phyloP scores from a whole-genome alignment of 2,329 filamentous ascomycete genomes.

The Lecanicillium sp. region DNA sequence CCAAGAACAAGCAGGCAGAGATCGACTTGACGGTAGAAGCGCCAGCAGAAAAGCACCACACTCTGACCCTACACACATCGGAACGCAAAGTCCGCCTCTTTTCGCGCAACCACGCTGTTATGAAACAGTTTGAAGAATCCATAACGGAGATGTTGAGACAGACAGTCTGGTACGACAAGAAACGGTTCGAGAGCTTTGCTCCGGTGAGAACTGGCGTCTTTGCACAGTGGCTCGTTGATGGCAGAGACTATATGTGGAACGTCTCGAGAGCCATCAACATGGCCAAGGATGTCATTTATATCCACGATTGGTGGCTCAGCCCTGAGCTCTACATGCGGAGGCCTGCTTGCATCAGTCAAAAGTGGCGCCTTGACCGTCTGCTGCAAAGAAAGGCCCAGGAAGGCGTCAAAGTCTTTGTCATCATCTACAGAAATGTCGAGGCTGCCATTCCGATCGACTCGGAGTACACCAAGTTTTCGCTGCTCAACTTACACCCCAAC shows the following conservation, averaged over 20 bases:
- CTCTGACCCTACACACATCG: slow-evolving; percentile 79
- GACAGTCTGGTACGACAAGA: slow-evolving; percentile 74
- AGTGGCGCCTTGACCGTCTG: slow-evolving; percentile 90
- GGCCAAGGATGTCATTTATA: slow-evolving; percentile 96
- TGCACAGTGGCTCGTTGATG: slow-evolving; percentile 94
- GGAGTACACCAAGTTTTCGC: slow-evolving; percentile 93
- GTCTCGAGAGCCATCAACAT: slow-evolving; percentile 94
- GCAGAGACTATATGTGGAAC: slow-evolving; percentile 98
- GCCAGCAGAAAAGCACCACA: slow-evolving; percentile 60
- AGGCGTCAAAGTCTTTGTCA: slow-evolving; percentile 95
- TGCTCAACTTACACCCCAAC: slow-evolving; percentile 92
- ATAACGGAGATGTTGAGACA: slow-evolving; percentile 77
- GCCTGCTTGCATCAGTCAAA: slow-evolving; percentile 91
- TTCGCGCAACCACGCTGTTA: slow-evolving; percentile 80
- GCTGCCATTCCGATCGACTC: slow-evolving; percentile 96
- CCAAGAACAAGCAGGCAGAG: slow-evolving; percentile 52
- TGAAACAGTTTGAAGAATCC: slow-evolving; percentile 89
- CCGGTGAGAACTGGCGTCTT: slow-evolving; percentile 81
- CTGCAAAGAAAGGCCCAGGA: slow-evolving; percentile 90
- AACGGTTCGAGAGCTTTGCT: slow-evolving; percentile 89
- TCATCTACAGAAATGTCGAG: slow-evolving; percentile 96
- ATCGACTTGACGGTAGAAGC: slow-evolving; percentile 33
- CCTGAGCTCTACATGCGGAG: slow-evolving; percentile 93
- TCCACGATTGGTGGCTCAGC: slow-evolving; percentile 98
- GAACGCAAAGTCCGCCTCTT: slow-evolving; percentile 89